These are phyloP conservation scores for Aspergillus ellipticus DNA, from an alignment of 495 filamentous ascomycete genomes.

Conservation along the genomic window DNA sequence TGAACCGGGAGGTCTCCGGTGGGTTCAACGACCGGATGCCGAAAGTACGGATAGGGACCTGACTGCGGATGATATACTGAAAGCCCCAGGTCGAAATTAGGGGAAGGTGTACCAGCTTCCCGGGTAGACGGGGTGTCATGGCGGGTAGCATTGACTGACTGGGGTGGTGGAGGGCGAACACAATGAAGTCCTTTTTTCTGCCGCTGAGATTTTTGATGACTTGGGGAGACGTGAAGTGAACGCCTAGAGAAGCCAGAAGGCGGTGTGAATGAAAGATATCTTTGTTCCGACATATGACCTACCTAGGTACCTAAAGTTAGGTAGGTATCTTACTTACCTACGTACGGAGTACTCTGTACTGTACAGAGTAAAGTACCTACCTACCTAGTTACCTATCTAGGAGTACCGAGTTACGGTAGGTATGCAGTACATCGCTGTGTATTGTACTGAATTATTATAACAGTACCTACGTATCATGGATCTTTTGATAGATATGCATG, in stretches of 20 bases:
- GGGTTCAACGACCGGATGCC: slow-evolving; percentile 50
- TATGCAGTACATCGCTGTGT: no score
- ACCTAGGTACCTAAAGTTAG: no score
- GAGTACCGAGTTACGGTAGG: no score
- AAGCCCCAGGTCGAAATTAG: slow-evolving; percentile 15
- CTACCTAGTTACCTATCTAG: no score
- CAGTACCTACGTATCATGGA: no score
- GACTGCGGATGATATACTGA: slow-evolving; percentile 16
- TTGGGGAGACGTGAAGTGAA: not conserved
- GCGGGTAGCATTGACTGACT: slow-evolving; percentile 11
- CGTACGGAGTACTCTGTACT: no score
- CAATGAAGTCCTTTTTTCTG: not conserved
- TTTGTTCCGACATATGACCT: not conserved
- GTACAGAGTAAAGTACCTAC: no score
- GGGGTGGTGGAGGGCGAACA: slow-evolving; percentile 3
- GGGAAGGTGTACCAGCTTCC: slow-evolving; percentile 33
- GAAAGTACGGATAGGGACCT: slow-evolving; percentile 29
- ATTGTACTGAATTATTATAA: no score
- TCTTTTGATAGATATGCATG: no score
- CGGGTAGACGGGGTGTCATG: slow-evolving; percentile 37
- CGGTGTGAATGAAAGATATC: slow-evolving; percentile 8
- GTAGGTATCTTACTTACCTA: no score
- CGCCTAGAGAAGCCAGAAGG: not conserved
- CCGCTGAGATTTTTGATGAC: slow-evolving; percentile 20
- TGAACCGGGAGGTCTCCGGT: slow-evolving; percentile 45